A percentile compares a stretch with the other conserved stretches of the same genome.
Conservation (phyloP, 2,329 filamentous ascomycete species). For the Pseudocercospora ulei region DNA sequence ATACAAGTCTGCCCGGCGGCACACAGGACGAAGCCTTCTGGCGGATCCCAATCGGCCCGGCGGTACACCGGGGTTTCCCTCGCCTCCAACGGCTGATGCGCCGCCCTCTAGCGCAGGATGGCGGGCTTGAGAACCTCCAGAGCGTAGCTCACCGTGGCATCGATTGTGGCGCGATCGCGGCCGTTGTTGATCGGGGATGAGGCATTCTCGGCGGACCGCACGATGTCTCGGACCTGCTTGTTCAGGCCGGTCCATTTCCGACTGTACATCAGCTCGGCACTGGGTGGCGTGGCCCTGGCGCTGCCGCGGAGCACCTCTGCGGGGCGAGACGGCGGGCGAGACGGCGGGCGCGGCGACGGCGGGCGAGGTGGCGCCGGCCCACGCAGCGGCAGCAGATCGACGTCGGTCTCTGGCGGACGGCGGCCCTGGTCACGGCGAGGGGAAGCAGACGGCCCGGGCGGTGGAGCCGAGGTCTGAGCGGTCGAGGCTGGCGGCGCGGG, state of each 20-base stretch:
- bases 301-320: too few species aligned
- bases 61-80: too few species aligned
- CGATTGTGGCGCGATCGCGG: background rate
- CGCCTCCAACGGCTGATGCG: too few species aligned
- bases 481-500: slow-evolving; percentile 11
- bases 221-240: background rate
- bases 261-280: too few species aligned
- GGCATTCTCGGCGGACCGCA: background rate
- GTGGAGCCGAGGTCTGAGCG: slow-evolving; percentile 1
- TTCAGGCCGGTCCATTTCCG: background rate
- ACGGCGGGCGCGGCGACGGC: too few species aligned
- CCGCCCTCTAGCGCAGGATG: slow-evolving; percentile 2
- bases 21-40: too few species aligned
- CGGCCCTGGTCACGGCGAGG: background rate
- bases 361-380: too few species aligned
- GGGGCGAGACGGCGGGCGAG: too few species aligned
- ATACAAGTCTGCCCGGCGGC: too few species aligned
- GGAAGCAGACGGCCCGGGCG: background rate
- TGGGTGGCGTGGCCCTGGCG: too few species aligned
- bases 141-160: background rate
- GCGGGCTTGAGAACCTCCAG: background rate
- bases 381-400: slow-evolving; percentile 7
- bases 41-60: too few species aligned
- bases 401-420: slow-evolving; percentile 3
- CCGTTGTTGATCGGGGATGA: background rate